Percentiles rank a stretch among this genome's conserved stretches.
phyloP scores from a whole-genome alignment of 495 filamentous ascomycete species.

The Talaromyces adpressus region DNA sequence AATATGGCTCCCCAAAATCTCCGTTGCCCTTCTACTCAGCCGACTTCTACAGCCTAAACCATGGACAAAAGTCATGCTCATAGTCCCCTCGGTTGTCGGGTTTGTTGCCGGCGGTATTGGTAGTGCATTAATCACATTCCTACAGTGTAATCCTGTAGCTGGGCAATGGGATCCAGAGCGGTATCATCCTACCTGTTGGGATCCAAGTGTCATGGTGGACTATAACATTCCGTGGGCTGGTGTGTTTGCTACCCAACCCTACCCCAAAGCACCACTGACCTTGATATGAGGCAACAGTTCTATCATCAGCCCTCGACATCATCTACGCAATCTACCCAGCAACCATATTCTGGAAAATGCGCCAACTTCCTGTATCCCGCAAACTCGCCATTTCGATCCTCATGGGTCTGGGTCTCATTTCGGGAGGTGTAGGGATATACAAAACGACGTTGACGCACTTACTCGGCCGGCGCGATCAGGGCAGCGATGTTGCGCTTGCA shows the following conservation, averaged over 20 bases:
- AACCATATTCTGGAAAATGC: slow-evolving; percentile 1
- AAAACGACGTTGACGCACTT: background rate
- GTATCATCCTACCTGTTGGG: background rate
- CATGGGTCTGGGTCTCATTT: slow-evolving; percentile 2
- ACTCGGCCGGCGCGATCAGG: background rate
- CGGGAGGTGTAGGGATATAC: background rate
- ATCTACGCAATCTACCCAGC: slow-evolving; percentile 7
- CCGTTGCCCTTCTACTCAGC: slow-evolving; percentile 1
- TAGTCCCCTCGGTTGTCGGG: background rate
- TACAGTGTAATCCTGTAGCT: background rate
- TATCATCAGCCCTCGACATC: background rate
- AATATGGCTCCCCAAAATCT: slow-evolving; percentile 3
- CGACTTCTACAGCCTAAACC: background rate
- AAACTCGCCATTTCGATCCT: background rate
- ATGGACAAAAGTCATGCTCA: background rate
- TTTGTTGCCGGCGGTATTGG: background rate
- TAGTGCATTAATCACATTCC: background rate
- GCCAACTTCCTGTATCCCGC: background rate
- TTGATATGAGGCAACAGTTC: background rate
- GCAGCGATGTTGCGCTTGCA: background rate
- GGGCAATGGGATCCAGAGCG: slow-evolving; percentile 5
- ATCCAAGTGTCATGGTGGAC: background rate
- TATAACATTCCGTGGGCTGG: background rate
- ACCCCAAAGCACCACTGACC: background rate
- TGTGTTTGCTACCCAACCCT: background rate